Evolutionary conservation across 2,329 filamentous ascomycete genomes (phyloP).

Genomic region (Verticillium dahliae): DNA sequence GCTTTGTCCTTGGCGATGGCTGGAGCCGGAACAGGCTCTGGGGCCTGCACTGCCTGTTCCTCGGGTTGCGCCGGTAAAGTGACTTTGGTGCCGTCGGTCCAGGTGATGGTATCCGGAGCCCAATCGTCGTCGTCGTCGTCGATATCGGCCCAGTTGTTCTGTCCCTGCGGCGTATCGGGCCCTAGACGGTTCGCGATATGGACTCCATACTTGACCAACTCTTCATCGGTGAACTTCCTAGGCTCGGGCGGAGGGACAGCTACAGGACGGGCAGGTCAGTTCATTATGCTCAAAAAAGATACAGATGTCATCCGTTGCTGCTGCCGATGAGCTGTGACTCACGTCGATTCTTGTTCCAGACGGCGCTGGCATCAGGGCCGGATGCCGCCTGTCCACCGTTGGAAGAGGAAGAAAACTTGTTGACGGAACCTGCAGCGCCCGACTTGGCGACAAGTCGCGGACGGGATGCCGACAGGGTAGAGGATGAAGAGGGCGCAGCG

Average conservation of each 20-base stretch:
- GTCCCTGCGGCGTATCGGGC: conserved; percentile 65
- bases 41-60: conserved; percentile 29
- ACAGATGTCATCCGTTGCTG: background rate
- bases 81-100: conserved; percentile 83
- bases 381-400: conserved; percentile 54
- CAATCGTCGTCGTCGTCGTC: conserved; percentile 86
- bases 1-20: conserved; percentile 33
- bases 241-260: conserved; percentile 61
- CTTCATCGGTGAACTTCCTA: conserved; percentile 80
- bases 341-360: conserved; percentile 90
- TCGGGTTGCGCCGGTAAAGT: conserved; percentile 57
- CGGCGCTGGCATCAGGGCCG: conserved; percentile 64
- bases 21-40: conserved; percentile 19
- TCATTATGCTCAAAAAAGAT: background rate
- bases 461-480: conserved; percentile 47
- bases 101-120: conserved; percentile 78
- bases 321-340: conserved; percentile 26
- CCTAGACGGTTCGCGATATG: conserved; percentile 76
- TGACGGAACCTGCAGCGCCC: conserved; percentile 48
- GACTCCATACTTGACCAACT: conserved; percentile 80
- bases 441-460: conserved; percentile 73
- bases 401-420: conserved; percentile 31
- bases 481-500: conserved; percentile 36
- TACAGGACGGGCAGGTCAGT: conserved; percentile 20
- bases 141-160: conserved; percentile 84